These are phyloP conservation scores for Anacardium occidentale DNA, from an alignment of 345 rosid genomes.

Conservation along the genomic window DNA sequence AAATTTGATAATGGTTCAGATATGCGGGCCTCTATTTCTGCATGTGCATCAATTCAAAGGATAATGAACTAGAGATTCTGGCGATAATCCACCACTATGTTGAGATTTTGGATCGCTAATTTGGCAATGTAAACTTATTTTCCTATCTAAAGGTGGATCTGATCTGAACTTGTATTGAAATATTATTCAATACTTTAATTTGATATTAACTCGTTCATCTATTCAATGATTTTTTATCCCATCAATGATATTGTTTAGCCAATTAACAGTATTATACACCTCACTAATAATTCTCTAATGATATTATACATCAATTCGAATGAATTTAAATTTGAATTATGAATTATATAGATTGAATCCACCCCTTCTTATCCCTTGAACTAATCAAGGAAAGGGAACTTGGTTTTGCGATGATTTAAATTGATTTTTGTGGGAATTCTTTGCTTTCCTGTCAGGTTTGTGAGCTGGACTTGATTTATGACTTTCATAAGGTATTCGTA, in stretches of 20 bases:
- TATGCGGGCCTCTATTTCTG: slow-evolving; percentile 67
- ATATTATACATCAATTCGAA: no score
- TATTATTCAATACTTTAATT: no score
- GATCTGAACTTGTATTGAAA: no score
- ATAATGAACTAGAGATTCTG: slow-evolving; percentile 55
- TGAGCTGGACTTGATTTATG: slow-evolving; percentile 62
- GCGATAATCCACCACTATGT: slow-evolving; percentile 57
- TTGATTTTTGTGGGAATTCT: not conserved
- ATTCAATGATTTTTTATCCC: no score
- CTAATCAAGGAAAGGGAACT: not conserved
- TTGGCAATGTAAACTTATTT: slow-evolving; percentile 42
- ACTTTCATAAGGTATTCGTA: slow-evolving; percentile 59
- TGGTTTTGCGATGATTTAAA: not conserved
- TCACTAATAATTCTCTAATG: no score
- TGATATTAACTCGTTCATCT: no score
- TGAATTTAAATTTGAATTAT: no score
- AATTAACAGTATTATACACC: no score
- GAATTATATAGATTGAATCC: no score
- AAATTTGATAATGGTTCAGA: slow-evolving; percentile 24
- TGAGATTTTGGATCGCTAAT: slow-evolving; percentile 55
- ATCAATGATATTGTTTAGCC: no score
- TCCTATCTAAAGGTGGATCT: no score
- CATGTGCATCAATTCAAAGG: slow-evolving; percentile 54
- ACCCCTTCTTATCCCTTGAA: not conserved
- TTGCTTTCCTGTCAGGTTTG: slow-evolving; percentile 43